Evolutionary conservation across 345 rosid species (phyloP).

Genomic region (Populus nigra): DNA sequence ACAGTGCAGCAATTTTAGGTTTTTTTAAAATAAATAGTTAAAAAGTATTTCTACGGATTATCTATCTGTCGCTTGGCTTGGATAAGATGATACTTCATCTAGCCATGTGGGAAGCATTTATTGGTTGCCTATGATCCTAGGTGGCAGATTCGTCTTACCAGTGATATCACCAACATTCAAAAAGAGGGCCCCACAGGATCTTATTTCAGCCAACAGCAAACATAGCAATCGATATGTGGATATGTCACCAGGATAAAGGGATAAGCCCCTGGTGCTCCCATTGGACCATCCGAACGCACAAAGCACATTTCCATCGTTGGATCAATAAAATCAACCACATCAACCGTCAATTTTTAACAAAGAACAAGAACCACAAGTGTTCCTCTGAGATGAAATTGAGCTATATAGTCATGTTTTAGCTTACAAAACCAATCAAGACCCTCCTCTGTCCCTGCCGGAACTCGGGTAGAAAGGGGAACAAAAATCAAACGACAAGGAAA

Average conservation of each 20-base stretch:
- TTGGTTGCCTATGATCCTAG: too few species aligned
- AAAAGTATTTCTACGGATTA: too few species aligned
- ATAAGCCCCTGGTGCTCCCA: conserved; percentile 35
- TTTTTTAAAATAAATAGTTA: too few species aligned
- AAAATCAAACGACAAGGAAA: background rate
- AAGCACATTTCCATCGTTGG: conserved; percentile 26
- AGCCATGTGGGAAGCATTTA: too few species aligned
- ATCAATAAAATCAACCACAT: conserved; percentile 18
- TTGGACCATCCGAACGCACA: conserved; percentile 35
- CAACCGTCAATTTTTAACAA: conserved; percentile 14
- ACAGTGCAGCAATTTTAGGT: too few species aligned
- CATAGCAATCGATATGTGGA: conserved; percentile 48
- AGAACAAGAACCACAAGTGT: conserved; percentile 40
- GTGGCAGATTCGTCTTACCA: too few species aligned
- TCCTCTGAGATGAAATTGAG: background rate
- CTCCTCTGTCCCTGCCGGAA: background rate
- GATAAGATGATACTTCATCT: too few species aligned
- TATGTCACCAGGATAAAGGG: conserved; percentile 46
- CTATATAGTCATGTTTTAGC: conserved; percentile 21
- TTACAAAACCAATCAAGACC: background rate
- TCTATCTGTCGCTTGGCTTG: background rate
- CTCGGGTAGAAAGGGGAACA: background rate
- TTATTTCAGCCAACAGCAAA: conserved; percentile 43
- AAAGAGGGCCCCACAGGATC: conserved; percentile 44
- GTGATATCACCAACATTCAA: too few species aligned